phyloP scores from a whole-genome alignment of 2,329 filamentous ascomycete genomes.

The Calonectria fujianensis region DNA sequence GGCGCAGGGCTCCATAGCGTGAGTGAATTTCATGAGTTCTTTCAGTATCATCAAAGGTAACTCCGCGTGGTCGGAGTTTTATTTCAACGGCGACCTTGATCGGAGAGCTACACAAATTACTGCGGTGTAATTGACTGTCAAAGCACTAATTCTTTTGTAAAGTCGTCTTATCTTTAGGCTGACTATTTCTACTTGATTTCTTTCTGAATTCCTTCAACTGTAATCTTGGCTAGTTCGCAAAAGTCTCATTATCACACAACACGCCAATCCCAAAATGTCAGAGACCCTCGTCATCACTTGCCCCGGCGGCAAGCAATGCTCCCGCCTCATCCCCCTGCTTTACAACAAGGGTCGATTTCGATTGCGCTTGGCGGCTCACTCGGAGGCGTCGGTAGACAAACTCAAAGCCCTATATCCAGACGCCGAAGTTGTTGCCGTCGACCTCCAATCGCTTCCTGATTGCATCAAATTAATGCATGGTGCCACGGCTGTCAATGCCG shows the following conservation, averaged over 20 bases:
- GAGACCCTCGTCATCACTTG: neutral
- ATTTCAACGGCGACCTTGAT: neutral
- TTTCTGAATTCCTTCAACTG: neutral
- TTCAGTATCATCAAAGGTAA: neutral
- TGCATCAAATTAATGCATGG: neutral
- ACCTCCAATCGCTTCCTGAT: neutral
- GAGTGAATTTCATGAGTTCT: too few relatives aligned
- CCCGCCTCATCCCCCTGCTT: neutral
- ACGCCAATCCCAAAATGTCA: neutral
- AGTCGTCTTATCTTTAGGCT: neutral
- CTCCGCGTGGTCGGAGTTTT: neutral
- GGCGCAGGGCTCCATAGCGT: too few relatives aligned
- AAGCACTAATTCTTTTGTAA: neutral
- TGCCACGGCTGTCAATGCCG: neutral
- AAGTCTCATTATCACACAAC: neutral
- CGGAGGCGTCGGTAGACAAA: neutral
- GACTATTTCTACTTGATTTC: neutral
- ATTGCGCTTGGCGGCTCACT: neutral
- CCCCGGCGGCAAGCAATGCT: neutral
- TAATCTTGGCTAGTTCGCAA: too few relatives aligned
- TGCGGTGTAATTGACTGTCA: neutral
- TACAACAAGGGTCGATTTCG: neutral
- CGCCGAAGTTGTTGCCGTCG: neutral
- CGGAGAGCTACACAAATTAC: neutral
- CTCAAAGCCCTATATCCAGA: neutral